Conservation (phyloP, 2,329 filamentous ascomycete genomes). For the Aspergillaceae sp. region DNA sequence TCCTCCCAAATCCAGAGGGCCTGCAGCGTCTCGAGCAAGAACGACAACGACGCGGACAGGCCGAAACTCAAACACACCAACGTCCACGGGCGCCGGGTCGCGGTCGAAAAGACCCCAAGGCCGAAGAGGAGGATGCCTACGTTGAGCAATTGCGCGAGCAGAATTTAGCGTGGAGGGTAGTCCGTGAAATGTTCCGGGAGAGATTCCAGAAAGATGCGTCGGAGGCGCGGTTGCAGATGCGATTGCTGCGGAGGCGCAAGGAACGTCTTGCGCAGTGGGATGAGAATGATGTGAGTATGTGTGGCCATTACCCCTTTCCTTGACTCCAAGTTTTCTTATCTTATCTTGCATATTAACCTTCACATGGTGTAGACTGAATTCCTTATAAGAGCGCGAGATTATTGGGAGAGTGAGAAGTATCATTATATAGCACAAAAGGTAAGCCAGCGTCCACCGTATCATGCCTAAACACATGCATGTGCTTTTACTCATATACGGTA, state of each 20-base stretch:
- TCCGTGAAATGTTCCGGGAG: slow-evolving; percentile 29
- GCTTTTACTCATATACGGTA: neutral
- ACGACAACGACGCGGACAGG: slow-evolving; percentile 17
- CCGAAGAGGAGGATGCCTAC: slow-evolving; percentile 32
- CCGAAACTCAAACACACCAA: slow-evolving; percentile 17
- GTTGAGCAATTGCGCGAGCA: slow-evolving; percentile 30
- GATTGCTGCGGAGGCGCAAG: slow-evolving; percentile 29
- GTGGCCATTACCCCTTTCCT: slow-evolving; percentile 5
- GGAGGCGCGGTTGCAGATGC: slow-evolving; percentile 36
- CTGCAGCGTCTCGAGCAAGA: slow-evolving; percentile 32
- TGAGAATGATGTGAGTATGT: slow-evolving; percentile 39
- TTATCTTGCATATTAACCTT: slow-evolving; percentile 5
- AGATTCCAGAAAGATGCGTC: slow-evolving; percentile 31
- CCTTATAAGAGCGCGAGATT: slow-evolving; percentile 28
- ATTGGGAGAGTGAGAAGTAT: slow-evolving; percentile 32
- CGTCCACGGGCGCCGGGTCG: slow-evolving; percentile 24
- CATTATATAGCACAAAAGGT: slow-evolving; percentile 33
- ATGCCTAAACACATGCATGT: neutral
- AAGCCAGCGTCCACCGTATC: neutral
- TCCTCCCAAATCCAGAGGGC: slow-evolving; percentile 33
- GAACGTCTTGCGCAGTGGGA: slow-evolving; percentile 30
- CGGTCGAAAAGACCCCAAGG: slow-evolving; percentile 28
- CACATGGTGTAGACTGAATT: slow-evolving; percentile 22
- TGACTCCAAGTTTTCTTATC: neutral
- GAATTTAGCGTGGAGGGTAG: slow-evolving; percentile 30